phyloP scores from a whole-genome alignment of 345 rosid species.

The Acer campestre region DNA sequence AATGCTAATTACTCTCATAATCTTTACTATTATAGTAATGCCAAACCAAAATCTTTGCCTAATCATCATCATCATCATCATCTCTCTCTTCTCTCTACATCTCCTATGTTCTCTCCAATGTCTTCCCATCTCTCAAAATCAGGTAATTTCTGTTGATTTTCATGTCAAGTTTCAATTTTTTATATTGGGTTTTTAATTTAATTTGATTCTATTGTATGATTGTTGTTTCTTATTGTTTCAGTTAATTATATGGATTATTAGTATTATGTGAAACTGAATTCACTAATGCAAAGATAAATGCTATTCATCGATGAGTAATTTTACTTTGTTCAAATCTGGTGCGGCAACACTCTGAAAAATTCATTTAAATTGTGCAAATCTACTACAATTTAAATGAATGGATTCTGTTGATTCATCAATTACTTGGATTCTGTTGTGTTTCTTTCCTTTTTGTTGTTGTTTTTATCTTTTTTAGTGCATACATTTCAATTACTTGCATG shows the following conservation, averaged over 20 bases:
- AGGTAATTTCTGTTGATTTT: slow-evolving; percentile 31
- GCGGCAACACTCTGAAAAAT: no score
- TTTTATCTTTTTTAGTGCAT: no score
- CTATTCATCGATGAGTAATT: no score
- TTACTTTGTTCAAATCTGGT: no score
- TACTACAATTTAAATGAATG: no score
- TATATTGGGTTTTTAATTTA: background rate
- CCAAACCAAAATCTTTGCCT: background rate
- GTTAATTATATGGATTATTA: slow-evolving; percentile 1
- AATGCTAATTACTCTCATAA: slow-evolving; percentile 3
- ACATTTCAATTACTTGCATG: no score
- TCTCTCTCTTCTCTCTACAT: slow-evolving; percentile 16
- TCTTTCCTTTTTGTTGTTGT: no score
- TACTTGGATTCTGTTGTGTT: no score
- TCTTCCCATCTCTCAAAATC: slow-evolving; percentile 41
- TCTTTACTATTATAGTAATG: background rate
- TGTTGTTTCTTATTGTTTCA: background rate
- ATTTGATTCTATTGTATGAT: background rate
- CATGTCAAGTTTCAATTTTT: background rate
- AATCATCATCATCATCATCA: slow-evolving; percentile 6
- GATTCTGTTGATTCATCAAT: background rate
- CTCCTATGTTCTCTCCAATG: slow-evolving; percentile 31
- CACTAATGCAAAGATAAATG: background rate
- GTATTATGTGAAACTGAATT: background rate
- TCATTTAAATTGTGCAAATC: no score